Evolutionary conservation across 192 early-diverging fungal species (phyloP), one percentile per base, ranked within the genome.

Genomic region (Coemansia sp.): DNA sequence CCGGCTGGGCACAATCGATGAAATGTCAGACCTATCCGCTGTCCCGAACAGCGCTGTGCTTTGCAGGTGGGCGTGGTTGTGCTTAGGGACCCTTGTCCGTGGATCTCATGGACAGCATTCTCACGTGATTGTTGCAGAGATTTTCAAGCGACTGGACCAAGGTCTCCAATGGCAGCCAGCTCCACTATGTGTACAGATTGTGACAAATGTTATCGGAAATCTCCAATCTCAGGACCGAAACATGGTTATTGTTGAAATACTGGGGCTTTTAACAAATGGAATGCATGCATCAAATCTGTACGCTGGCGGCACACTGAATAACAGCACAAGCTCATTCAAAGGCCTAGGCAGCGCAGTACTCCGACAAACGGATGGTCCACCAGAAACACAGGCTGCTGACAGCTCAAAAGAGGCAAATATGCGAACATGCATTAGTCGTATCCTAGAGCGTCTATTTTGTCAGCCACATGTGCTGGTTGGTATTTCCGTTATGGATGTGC

Each of bases 401-500:
- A 40, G 73, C 4, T n/a, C 39, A 48, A 65, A 58, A 37, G 32
- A 17, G 32, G 54, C 48, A 39, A 69, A 38, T 50, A 70, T 73
- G 17, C 76, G 68, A 25, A 61, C 73, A 0, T 79, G 79, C 54
- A 64, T 79, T 13, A 76, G 76, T 19, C 73, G 79, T 22, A 73
- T 82, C 10, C 68, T 85, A 7, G 75, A 80, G 44, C 61, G 65
- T 49, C 55, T 82, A 49, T 81, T 85, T 58, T 79, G 79, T 61
- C 67, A 72, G 69, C 79, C 72, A 4, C 78, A 79, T 39, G 71
- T 82, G 5, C 61, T 85, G 61, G 84, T 85, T 6, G 84, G 84
- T 37, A 72, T 82, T 17, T 85, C 84, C 2, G 84, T 79, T 8
- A 76, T 85, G 72, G 84, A 85, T 57, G 79, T 73, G 9, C 71